phyloP scores from a whole-genome alignment of 345 rosid genomes.

The Citrus reticulata region DNA sequence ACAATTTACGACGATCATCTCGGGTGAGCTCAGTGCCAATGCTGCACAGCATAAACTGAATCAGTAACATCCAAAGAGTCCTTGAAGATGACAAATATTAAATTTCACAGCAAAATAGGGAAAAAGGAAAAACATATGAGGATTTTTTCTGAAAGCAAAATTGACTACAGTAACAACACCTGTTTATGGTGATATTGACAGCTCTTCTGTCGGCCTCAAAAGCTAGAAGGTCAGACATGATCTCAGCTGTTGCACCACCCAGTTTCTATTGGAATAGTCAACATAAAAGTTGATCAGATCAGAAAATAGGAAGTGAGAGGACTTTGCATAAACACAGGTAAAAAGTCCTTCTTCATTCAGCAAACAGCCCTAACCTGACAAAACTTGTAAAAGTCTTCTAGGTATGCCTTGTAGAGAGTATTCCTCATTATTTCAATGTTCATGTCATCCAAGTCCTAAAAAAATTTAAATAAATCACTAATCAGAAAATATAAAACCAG shows the following conservation, averaged over 20 bases:
- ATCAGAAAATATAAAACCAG: background rate
- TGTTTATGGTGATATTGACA: slow-evolving; percentile 89
- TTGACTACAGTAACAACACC: slow-evolving; percentile 34
- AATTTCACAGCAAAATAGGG: background rate
- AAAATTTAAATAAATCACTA: background rate
- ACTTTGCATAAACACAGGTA: background rate
- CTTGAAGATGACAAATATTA: background rate
- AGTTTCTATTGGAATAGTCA: slow-evolving; percentile 55
- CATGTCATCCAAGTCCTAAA: slow-evolving; percentile 97
- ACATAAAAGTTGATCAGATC: slow-evolving; percentile 8
- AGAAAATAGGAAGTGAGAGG: background rate
- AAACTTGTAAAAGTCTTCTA: slow-evolving; percentile 93
- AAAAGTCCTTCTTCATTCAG: background rate
- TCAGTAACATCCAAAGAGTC: background rate
- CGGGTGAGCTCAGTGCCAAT: slow-evolving; percentile 99
- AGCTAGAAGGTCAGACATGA: slow-evolving; percentile 96
- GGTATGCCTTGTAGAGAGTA: slow-evolving; percentile 93
- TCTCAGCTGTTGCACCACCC: slow-evolving; percentile 97
- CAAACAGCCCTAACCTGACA: slow-evolving; percentile 62
- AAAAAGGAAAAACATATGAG: background rate
- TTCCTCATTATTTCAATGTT: slow-evolving; percentile 96
- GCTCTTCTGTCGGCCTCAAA: slow-evolving; percentile 99
- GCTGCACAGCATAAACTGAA: slow-evolving; percentile 38
- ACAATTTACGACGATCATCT: slow-evolving; percentile 93
- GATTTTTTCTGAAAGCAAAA: background rate